Percentiles rank a stretch among this genome's conserved stretches.
Conservation (phyloP, 2,329 filamentous ascomycete genomes). For the Penicillium sclerotigenum region DNA sequence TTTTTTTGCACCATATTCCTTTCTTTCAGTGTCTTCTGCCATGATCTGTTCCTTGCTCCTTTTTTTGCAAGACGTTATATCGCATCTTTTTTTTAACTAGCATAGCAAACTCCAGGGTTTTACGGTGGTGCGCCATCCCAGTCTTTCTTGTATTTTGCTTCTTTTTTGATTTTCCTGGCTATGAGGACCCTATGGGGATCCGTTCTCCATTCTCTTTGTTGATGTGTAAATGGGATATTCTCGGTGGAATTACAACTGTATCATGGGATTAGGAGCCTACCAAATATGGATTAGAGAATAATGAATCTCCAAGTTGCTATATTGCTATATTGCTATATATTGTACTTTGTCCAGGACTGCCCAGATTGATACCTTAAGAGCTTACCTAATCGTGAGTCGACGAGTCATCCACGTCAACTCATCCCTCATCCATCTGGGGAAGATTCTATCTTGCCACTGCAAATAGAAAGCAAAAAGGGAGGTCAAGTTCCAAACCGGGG, state of each 20-base stretch:
- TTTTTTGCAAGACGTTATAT: conserved; percentile 15
- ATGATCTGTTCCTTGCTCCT: conserved; percentile 4
- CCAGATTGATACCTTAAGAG: not conserved
- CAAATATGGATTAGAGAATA: not conserved
- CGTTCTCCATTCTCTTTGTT: not conserved
- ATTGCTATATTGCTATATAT: not conserved
- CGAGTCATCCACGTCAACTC: too few species aligned
- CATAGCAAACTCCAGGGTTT: conserved; percentile 39
- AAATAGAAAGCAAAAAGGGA: not conserved
- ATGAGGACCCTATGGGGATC: not conserved
- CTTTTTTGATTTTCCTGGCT: not conserved
- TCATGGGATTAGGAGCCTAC: not conserved
- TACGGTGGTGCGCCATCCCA: conserved; percentile 18
- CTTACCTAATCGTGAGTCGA: not conserved
- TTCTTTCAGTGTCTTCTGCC: conserved; percentile 15
- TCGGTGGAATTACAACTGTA: not conserved
- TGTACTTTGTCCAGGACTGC: not conserved
- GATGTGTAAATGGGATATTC: conserved; percentile 1
- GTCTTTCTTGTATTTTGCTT: conserved; percentile 20
- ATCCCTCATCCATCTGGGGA: conserved; percentile 4
- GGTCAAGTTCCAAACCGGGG: not conserved
- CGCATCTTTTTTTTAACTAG: conserved; percentile 29
- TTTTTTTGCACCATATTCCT: conserved; percentile 25
- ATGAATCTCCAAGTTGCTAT: not conserved
- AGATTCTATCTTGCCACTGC: not conserved